Evolutionary conservation across 768 basidiomycete species (phyloP), one percentile per base, ranked within the genome.

Genomic region (Tylopilus plumbeoviolaceoides): DNA sequence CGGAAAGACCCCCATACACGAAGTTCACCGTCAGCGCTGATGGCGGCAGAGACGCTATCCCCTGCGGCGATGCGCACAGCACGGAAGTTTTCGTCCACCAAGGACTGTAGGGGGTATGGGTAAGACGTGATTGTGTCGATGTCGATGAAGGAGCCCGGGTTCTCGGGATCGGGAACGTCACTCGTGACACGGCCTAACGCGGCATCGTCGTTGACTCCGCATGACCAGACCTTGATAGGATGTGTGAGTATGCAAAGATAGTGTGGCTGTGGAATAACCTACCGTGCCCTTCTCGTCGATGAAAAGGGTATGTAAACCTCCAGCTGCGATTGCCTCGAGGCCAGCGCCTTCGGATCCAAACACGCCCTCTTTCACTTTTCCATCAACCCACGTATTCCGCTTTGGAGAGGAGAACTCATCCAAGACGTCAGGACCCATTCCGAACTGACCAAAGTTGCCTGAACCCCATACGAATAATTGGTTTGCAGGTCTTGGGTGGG

Each of bases 361-460:
- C 14, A 74, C 75, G 10, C 84, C 89, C 40, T 84, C 75, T 52
- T 79, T 73, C 14, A 92, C 89, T 68, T 86, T 81, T 62, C 84
- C 74, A 60, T 92, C 85, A 21, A 90, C 78, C 85, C 87, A 91
- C 0, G 69, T 56, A 66, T 91, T 93, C 51, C 84, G 79, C 62
- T 80, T 85, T 9, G 94, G 94, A 58, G 85, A 86, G 48, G 78
- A 71, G 51, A 87, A 78, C 69, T 95, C 91, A 52, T 76, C 83
- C 30, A 92, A 73, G 45, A 73, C 65, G 57, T 85, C 82, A 5
- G 83, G 82, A 35, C 95, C 95, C 75, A 95, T 81, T 30, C 95
- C 97, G 63, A 97, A 88, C 69, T 98, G 95, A 28, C 94, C 95
- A 73, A 93, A 92, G 70, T 95, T 94, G 25, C 93, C 94, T 11